phyloP scores from a whole-genome alignment of 2,329 filamentous ascomycete species.

The Helotiales sp. region DNA sequence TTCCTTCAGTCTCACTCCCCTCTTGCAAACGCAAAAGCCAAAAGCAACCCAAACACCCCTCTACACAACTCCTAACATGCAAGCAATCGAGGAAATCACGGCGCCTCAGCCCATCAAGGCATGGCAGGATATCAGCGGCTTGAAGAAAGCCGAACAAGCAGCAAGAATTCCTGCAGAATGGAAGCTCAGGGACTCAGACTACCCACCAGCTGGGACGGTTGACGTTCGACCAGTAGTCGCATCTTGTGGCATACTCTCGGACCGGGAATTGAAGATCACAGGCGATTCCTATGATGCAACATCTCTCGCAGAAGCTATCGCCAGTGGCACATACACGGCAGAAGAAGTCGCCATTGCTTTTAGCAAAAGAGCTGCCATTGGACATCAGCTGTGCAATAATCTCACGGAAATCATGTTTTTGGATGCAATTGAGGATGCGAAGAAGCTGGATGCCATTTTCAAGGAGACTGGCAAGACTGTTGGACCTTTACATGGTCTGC shows the following conservation, averaged over 20 bases:
- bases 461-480: conserved; percentile 35
- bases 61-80: neutral
- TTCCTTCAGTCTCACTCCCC: neutral
- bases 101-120: neutral
- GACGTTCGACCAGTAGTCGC: conserved; percentile 19
- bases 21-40: neutral
- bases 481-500: conserved; percentile 12
- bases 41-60: too few species aligned
- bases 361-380: conserved; percentile 47
- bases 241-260: conserved; percentile 18
- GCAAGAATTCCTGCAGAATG: conserved; percentile 20
- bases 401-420: conserved; percentile 48
- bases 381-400: conserved; percentile 44
- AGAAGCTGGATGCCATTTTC: conserved; percentile 44
- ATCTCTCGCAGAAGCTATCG: conserved; percentile 19
- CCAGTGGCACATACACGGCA: conserved; percentile 19
- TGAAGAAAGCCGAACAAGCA: conserved; percentile 22
- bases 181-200: conserved; percentile 11
- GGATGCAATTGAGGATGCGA: conserved; percentile 35
- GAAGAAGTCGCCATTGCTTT: conserved; percentile 43
- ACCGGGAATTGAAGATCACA: conserved; percentile 22
- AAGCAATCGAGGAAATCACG: neutral
- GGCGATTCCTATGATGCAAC: conserved; percentile 23
- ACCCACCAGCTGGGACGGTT: conserved; percentile 1
- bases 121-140: conserved; percentile 22